Evolutionary conservation across 2,329 filamentous ascomycete genomes (phyloP).

Genomic region (Fusarium sarcochroum): DNA sequence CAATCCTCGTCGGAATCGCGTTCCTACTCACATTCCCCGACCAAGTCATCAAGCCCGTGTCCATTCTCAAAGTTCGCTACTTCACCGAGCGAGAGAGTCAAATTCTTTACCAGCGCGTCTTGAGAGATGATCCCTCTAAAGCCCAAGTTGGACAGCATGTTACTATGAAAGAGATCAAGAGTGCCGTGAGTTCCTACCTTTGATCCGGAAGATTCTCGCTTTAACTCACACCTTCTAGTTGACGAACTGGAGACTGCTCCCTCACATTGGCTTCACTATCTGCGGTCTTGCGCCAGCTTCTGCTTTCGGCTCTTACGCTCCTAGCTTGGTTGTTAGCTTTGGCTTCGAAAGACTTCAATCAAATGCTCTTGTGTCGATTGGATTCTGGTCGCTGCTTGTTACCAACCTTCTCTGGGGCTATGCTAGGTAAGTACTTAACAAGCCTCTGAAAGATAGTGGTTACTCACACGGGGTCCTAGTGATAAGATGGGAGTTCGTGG

Average conservation of each 20-base stretch:
- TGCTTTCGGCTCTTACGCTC: conserved; percentile 27
- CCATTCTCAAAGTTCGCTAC: conserved; percentile 46
- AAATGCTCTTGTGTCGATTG: conserved; percentile 50
- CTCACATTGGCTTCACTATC: conserved; percentile 52
- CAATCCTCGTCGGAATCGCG: conserved; percentile 50
- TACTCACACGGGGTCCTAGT: conserved; percentile 9
- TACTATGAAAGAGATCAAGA: conserved; percentile 50
- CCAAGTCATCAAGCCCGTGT: conserved; percentile 47
- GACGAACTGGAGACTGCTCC: conserved; percentile 54
- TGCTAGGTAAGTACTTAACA: neutral
- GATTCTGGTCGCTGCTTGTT: conserved; percentile 51
- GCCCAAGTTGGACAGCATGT: conserved; percentile 45
- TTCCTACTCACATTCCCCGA: conserved; percentile 53
- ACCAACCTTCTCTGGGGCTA: conserved; percentile 52
- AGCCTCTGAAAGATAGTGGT: neutral
- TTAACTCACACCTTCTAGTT: conserved; percentile 37
- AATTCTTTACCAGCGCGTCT: conserved; percentile 52
- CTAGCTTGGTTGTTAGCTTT: conserved; percentile 51
- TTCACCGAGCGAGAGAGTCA: conserved; percentile 53
- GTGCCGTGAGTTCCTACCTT: conserved; percentile 46
- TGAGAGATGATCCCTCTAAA: conserved; percentile 49
- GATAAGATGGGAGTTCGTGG: conserved; percentile 36
- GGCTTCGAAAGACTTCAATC: conserved; percentile 50
- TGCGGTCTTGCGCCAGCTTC: conserved; percentile 49
- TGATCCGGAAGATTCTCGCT: neutral